A percentile compares a stretch with the other conserved stretches of the same genome.
These are phyloP conservation scores for Mycena vitilis DNA, from an alignment of 768 basidiomycete genomes.

Conservation along the genomic window DNA sequence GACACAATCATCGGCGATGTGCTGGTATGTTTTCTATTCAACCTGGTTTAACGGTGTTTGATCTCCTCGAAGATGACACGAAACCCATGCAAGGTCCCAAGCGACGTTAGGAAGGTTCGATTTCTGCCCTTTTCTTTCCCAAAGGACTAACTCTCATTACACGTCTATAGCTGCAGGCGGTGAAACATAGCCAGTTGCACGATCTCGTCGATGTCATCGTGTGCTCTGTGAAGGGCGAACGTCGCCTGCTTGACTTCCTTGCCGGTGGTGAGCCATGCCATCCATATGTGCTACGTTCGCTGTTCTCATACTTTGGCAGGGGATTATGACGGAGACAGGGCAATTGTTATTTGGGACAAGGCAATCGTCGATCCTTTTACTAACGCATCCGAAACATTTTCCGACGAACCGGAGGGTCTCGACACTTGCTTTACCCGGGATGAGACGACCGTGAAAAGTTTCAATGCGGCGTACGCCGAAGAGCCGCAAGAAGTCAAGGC, in stretches of 20 bases:
- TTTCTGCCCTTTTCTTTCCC: conserved; percentile 11
- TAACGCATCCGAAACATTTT: conserved; percentile 62
- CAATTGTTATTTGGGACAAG: conserved; percentile 68
- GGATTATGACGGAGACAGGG: conserved; percentile 80
- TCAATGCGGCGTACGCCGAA: conserved; percentile 46
- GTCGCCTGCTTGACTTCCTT: conserved; percentile 71
- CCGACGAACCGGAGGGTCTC: conserved; percentile 61
- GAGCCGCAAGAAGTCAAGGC: conserved; percentile 43
- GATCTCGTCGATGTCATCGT: conserved; percentile 69
- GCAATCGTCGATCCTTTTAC: conserved; percentile 64
- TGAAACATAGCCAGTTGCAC: conserved; percentile 60
- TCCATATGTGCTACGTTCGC: not conserved
- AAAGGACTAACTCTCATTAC: not conserved
- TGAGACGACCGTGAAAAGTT: conserved; percentile 57
- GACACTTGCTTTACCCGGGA: conserved; percentile 53
- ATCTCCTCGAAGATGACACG: conserved; percentile 59
- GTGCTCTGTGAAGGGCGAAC: conserved; percentile 61
- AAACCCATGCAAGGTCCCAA: conserved; percentile 78
- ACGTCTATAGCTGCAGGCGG: conserved; percentile 63
- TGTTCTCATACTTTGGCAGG: conserved; percentile 48
- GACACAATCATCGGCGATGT: conserved; percentile 69
- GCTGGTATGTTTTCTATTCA: conserved; percentile 48
- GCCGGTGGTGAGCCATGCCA: conserved; percentile 63
- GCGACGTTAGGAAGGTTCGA: conserved; percentile 72
- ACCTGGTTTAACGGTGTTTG: not conserved